These are phyloP conservation scores for Penicillium diatomitis DNA, from an alignment of 495 filamentous ascomycete genomes.

Conservation along the genomic window DNA sequence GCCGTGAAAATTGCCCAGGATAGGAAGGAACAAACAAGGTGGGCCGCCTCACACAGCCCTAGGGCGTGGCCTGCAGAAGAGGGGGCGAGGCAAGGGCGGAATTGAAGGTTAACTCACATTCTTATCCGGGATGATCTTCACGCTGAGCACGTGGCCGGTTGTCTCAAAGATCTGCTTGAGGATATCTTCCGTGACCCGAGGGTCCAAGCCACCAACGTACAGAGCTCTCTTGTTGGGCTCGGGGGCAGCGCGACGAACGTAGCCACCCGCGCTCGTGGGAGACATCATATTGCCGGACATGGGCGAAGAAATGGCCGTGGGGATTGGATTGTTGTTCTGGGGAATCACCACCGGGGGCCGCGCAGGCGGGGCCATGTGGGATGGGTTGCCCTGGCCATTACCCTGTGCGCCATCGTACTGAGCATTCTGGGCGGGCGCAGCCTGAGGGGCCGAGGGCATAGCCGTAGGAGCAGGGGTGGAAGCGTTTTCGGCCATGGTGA, in stretches of 20 bases:
- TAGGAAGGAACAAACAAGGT: neutral
- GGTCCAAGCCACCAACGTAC: constrained; percentile 93
- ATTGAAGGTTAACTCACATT: constrained; percentile 54
- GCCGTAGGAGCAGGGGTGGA: constrained; percentile 42
- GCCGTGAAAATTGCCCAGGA: neutral
- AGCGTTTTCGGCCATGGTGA: constrained; percentile 60
- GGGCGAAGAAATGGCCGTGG: constrained; percentile 83
- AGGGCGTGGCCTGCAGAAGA: neutral
- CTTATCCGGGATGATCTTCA: constrained; percentile 99
- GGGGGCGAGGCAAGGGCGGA: neutral
- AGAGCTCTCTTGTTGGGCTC: constrained; percentile 98
- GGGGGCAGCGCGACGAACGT: constrained; percentile 83
- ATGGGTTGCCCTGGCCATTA: constrained; percentile 49
- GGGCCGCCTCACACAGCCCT: neutral
- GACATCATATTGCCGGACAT: constrained; percentile 76
- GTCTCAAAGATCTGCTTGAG: constrained; percentile 98
- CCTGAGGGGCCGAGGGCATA: constrained; percentile 56
- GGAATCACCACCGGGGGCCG: constrained; percentile 84
- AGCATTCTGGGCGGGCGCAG: constrained; percentile 60
- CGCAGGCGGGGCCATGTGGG: constrained; percentile 90
- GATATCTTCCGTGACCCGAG: constrained; percentile 92
- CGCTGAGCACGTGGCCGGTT: constrained; percentile 92
- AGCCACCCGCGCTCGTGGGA: constrained; percentile 67
- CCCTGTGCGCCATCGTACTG: constrained; percentile 56
- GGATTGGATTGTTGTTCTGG: constrained; percentile 93